Conservation (phyloP, 1,284 basidiomycete genomes). For the Microbotryum saponariae region DNA sequence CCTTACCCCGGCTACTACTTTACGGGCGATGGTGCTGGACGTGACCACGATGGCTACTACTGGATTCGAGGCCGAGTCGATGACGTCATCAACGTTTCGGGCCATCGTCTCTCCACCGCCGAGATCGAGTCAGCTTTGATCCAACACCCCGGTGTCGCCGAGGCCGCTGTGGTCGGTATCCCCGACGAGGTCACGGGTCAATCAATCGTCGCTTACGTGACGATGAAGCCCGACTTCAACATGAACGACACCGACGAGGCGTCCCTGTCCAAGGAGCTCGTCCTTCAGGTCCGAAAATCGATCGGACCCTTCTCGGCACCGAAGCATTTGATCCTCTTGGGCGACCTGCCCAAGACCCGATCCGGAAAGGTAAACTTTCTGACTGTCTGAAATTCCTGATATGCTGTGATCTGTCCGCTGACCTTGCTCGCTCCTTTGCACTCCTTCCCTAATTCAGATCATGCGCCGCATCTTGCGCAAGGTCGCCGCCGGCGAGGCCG, state of each 20-base stretch:
- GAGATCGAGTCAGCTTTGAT: conserved; percentile 97
- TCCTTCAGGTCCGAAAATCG: conserved; percentile 87
- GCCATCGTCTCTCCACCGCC: conserved; percentile 91
- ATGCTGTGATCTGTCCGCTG: background rate
- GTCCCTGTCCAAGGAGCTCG: conserved; percentile 74
- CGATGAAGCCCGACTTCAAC: conserved; percentile 64
- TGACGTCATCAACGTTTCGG: conserved; percentile 78
- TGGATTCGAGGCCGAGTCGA: conserved; percentile 98
- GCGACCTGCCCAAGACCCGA: conserved; percentile 89
- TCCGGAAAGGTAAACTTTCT: conserved; percentile 69
- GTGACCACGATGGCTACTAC: conserved; percentile 88
- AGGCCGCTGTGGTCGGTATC: conserved; percentile 82
- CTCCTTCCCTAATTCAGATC: conserved; percentile 49
- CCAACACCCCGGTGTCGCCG: conserved; percentile 86
- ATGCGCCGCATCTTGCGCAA: conserved; percentile 93
- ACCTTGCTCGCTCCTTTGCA: background rate
- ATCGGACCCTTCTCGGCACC: conserved; percentile 86
- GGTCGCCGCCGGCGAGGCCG: conserved; percentile 85
- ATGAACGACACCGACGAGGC: conserved; percentile 62
- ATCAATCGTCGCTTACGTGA: conserved; percentile 44
- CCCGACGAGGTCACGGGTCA: conserved; percentile 40
- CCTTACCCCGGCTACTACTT: conserved; percentile 86
- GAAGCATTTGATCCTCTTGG: conserved; percentile 52
- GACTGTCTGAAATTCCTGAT: background rate
- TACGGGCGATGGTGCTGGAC: conserved; percentile 90